These are phyloP conservation scores for Hypoxylon cercidicola DNA, from an alignment of 495 filamentous ascomycete species.

Conservation along the genomic window DNA sequence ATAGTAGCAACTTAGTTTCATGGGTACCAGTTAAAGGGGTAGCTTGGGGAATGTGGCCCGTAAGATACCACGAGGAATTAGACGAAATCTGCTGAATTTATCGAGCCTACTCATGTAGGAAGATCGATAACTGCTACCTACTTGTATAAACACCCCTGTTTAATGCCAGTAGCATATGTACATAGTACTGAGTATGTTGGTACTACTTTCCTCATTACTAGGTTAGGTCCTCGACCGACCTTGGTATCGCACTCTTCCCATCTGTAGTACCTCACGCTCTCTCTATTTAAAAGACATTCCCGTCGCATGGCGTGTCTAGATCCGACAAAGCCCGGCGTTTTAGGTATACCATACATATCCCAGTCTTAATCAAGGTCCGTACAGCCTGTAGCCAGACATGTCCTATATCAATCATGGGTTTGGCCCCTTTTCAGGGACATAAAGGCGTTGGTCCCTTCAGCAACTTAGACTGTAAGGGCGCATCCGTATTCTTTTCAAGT, in stretches of 20 bases:
- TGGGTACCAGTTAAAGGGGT: too few species aligned
- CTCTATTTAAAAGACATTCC: background rate
- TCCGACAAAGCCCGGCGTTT: too few species aligned
- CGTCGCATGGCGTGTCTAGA: background rate
- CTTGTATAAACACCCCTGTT: background rate
- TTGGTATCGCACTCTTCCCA: background rate
- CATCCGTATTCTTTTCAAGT: background rate
- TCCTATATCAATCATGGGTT: background rate
- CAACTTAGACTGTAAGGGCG: background rate
- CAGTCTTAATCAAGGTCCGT: background rate
- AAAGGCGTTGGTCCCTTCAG: background rate
- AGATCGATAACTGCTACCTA: too few species aligned
- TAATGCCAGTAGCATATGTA: background rate
- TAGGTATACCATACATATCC: too few species aligned
- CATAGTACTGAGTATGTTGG: background rate
- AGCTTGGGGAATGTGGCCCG: too few species aligned
- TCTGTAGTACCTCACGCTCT: background rate
- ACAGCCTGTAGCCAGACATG: background rate
- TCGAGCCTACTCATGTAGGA: too few species aligned
- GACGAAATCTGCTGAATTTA: too few species aligned
- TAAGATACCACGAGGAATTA: too few species aligned
- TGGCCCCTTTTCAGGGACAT: background rate
- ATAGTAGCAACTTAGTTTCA: too few species aligned
- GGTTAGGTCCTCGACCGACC: background rate
- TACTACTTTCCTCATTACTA: background rate